These are phyloP conservation scores for Myriosclerotinia curreyana DNA, from an alignment of 2,329 filamentous ascomycete genomes.

Conservation along the genomic window DNA sequence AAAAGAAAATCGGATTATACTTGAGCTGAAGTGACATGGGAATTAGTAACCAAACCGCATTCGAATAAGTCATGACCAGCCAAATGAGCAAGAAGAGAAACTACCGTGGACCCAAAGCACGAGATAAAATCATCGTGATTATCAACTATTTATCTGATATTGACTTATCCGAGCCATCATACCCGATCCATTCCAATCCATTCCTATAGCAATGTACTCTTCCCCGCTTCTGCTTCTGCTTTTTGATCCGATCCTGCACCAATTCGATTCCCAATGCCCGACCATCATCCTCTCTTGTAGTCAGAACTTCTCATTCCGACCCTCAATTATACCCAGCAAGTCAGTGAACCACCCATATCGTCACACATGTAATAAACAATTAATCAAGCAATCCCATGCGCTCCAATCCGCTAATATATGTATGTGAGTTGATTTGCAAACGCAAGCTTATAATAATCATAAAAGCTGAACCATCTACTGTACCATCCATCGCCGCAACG, in stretches of 20 bases:
- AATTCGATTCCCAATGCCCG: too few species aligned
- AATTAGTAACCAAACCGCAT: too few species aligned
- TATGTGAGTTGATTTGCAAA: slow-evolving; percentile 13
- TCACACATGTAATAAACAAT: slow-evolving; percentile 10
- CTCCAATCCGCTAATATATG: slow-evolving; percentile 9
- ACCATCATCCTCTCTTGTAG: background rate
- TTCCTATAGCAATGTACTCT: slow-evolving; percentile 6
- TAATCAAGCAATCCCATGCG: slow-evolving; percentile 1
- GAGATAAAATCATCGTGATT: slow-evolving; percentile 11
- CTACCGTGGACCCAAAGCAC: background rate
- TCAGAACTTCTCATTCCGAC: background rate
- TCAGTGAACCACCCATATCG: slow-evolving; percentile 13
- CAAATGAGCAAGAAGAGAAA: too few species aligned
- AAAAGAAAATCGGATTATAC: too few species aligned
- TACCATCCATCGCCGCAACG: slow-evolving; percentile 15
- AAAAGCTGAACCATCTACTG: slow-evolving; percentile 15
- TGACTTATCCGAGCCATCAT: background rate
- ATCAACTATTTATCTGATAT: slow-evolving; percentile 1
- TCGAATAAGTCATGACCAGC: too few species aligned
- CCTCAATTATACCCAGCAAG: slow-evolving; percentile 8
- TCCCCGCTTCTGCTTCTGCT: background rate
- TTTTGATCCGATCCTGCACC: background rate
- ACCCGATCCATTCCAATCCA: too few species aligned
- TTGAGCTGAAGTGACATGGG: too few species aligned
- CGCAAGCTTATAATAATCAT: slow-evolving; percentile 12